phyloP scores from a whole-genome alignment of 2,329 filamentous ascomycete genomes.

The Colletotrichum sp. region DNA sequence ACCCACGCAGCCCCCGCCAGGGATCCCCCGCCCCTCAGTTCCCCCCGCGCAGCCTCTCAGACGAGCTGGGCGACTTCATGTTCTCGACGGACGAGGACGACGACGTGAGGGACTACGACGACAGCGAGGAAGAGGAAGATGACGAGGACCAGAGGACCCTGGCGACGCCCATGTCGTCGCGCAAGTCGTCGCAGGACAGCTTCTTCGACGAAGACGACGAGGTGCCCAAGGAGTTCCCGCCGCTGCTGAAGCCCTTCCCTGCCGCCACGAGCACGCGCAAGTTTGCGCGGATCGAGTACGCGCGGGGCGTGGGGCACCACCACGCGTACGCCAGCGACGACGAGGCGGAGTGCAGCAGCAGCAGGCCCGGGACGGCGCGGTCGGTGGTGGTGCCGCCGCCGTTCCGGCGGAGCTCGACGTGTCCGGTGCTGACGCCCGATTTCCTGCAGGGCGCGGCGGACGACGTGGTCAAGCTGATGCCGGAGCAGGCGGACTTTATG shows the following conservation, averaged over 20 bases:
- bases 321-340: neutral
- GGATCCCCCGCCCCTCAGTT: neutral
- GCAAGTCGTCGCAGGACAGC: constrained; percentile 5
- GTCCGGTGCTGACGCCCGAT: constrained; percentile 3
- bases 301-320: neutral
- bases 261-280: neutral
- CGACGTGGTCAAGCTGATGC: constrained; percentile 17
- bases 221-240: neutral
- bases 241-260: neutral
- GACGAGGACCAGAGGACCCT: neutral
- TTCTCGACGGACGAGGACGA: constrained; percentile 12
- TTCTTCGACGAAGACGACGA: neutral
- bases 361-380: neutral
- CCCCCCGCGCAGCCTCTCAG: neutral
- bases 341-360: neutral
- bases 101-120: neutral
- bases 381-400: neutral
- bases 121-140: neutral
- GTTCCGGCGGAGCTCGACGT: constrained; percentile 8
- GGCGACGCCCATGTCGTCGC: constrained; percentile 6
- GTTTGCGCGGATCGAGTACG: neutral
- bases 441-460: constrained; percentile 13
- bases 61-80: constrained; percentile 14
- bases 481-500: constrained; percentile 15
- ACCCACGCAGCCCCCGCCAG: constrained; percentile 4